Base-by-base conservation (phyloP, 352 stramenopile species). In the Thraustotheca clavata region DNA sequence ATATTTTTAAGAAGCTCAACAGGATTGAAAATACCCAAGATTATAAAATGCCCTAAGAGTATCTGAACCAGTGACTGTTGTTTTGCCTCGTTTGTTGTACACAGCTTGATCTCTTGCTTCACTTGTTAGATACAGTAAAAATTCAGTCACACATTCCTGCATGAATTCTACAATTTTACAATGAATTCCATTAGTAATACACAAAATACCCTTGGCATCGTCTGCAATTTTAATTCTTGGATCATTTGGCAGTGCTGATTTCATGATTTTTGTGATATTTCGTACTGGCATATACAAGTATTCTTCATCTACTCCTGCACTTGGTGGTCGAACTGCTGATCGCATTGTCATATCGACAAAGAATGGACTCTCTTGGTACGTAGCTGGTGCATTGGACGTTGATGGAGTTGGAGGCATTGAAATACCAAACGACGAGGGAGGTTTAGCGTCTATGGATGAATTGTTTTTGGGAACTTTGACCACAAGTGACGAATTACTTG, bases 91-190 rank as follows among this genome's bases (percentile, higher is more conserved):
- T 62, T 84, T 88, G 41, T 90, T 73, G 46, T 86, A 62, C 27
- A 81, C 59, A 3, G 78, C 73, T 11, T 84, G 67, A 62, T 91
- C 84, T n/a, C 78, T 74, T 1, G 82, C 77, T 59, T 94, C 84
- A 52, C 84, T 94, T 33, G 80, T 89, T 33, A 91, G 71, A 36
- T 86, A 94, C 36, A 94, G 49, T 12, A 94, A 59, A 50, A 94
- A 94, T 70, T 94, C 84, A 0, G 80, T 91, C 39, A 86, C 80
- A 24, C 84, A 94, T 60, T 94, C 84, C 59, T 94, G 84, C 77
- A 94, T 87, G 33, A 91, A 79, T 52, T 73, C 71, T 22, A 83
- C 74, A 7, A 16, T 14, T 43, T n/a, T 8, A 26, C n/a, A 31
- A 14, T 6, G 7, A 50, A 29, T 22, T 6, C 16, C 4, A 24